phyloP scores from a whole-genome alignment of 2,329 filamentous ascomycete genomes.

The Davidsoniella eucalypti region DNA sequence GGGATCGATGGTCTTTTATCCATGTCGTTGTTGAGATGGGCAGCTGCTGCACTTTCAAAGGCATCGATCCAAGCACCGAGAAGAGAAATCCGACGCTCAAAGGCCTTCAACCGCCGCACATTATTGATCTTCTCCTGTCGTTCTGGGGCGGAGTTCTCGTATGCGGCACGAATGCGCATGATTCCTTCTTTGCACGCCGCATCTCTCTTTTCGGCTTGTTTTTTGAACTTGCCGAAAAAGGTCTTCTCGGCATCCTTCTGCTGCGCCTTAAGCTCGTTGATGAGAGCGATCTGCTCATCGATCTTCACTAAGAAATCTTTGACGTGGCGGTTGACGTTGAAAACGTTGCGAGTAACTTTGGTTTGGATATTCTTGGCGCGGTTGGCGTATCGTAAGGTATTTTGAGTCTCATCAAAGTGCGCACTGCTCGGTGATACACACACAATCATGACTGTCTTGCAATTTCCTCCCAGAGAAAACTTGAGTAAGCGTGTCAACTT shows the following conservation, averaged over 20 bases:
- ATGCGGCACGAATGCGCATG: slow-evolving; percentile 62
- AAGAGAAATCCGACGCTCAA: slow-evolving; percentile 70
- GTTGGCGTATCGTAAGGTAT: slow-evolving; percentile 93
- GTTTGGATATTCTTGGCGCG: slow-evolving; percentile 99
- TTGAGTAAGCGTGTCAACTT: slow-evolving; percentile 91
- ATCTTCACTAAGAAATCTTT: slow-evolving; percentile 99
- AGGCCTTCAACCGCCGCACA: slow-evolving; percentile 67
- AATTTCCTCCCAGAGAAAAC: slow-evolving; percentile 93
- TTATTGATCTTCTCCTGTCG: slow-evolving; percentile 61
- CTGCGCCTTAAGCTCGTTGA: slow-evolving; percentile 86
- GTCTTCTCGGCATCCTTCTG: slow-evolving; percentile 74
- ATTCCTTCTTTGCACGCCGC: slow-evolving; percentile 60
- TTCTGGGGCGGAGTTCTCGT: slow-evolving; percentile 62
- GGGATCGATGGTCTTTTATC: slow-evolving; percentile 31
- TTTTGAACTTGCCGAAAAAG: slow-evolving; percentile 78
- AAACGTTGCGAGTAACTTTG: slow-evolving; percentile 97
- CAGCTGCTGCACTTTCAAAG: slow-evolving; percentile 69
- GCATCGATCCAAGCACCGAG: slow-evolving; percentile 87
- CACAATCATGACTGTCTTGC: slow-evolving; percentile 99
- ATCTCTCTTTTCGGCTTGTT: slow-evolving; percentile 75
- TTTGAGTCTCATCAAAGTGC: slow-evolving; percentile 96
- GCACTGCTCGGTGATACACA: slow-evolving; percentile 92
- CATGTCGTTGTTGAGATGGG: slow-evolving; percentile 31
- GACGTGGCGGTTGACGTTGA: slow-evolving; percentile 96
- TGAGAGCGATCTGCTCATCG: slow-evolving; percentile 92